Conservation (phyloP, 129 eudicot genomes). For the Escallonia rubra region DNA sequence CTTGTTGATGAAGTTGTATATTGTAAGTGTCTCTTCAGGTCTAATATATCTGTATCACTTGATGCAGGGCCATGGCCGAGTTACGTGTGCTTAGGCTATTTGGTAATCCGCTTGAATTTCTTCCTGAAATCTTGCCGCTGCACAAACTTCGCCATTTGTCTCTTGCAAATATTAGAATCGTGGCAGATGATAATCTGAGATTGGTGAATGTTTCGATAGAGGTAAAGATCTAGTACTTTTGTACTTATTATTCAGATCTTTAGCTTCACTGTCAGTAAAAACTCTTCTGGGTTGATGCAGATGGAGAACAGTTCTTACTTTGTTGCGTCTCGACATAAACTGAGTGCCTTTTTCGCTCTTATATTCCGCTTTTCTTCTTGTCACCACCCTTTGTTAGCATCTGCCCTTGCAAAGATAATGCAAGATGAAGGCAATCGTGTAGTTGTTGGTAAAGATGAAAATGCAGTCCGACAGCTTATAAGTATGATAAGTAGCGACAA, state of each 20-base stretch:
- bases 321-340: slow-evolving; percentile 90
- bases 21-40: slow-evolving; percentile 3
- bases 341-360: slow-evolving; percentile 97
- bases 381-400: slow-evolving; percentile 96
- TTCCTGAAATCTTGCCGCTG: slow-evolving; percentile 91
- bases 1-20: not conserved
- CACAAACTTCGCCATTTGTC: slow-evolving; percentile 93
- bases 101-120: slow-evolving; percentile 97
- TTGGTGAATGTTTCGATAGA: slow-evolving; percentile 95
- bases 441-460: slow-evolving; percentile 97
- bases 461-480: slow-evolving; percentile 93
- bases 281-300: slow-evolving; percentile 46
- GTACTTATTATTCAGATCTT: not conserved
- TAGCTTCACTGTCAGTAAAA: slow-evolving; percentile 1
- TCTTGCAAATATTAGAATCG: slow-evolving; percentile 96
- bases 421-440: slow-evolving; percentile 87
- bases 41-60: slow-evolving; percentile 16
- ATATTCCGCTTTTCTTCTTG: slow-evolving; percentile 97
- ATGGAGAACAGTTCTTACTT: slow-evolving; percentile 92
- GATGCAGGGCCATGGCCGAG: slow-evolving; percentile 87
- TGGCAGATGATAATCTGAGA: slow-evolving; percentile 83
- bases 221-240: slow-evolving; percentile 37
- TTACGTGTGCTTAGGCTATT: slow-evolving; percentile 83
- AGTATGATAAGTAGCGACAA: slow-evolving; percentile 99
- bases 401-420: slow-evolving; percentile 97